Conservation (phyloP, 1,284 basidiomycete species). For the Marasmius tenuissimus region DNA sequence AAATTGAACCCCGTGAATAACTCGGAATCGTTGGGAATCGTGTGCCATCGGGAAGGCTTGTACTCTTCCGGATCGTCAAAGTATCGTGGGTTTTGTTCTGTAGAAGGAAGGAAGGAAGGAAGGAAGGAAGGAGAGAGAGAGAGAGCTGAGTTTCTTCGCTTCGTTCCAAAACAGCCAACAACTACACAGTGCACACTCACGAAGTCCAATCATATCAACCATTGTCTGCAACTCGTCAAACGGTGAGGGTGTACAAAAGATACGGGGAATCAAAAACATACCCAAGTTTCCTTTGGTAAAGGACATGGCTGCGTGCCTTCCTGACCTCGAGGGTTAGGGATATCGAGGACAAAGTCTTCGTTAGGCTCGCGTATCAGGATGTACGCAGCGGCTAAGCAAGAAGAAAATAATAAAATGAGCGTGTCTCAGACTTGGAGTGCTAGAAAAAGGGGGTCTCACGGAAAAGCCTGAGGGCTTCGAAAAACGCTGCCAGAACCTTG, state of each 20-base stretch:
- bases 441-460: conserved; percentile 6
- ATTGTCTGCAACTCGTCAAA: conserved; percentile 3
- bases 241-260: too few relatives aligned
- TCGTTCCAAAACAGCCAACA: neutral
- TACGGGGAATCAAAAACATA: neutral
- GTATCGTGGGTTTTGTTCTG: conserved; percentile 24
- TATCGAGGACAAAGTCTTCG: conserved; percentile 14
- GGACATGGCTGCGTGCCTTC: conserved; percentile 2
- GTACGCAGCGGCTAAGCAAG: conserved; percentile 15
- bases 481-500: conserved; percentile 16
- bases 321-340: conserved; percentile 13
- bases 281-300: conserved; percentile 3
- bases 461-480: conserved; percentile 20
- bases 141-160: neutral
- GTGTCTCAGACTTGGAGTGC: neutral
- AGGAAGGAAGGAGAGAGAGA: neutral
- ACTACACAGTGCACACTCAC: conserved; percentile 12
- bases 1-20: conserved; percentile 13
- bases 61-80: conserved; percentile 28
- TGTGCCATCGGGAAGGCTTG: conserved; percentile 30
- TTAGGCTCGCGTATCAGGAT: conserved; percentile 14
- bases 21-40: conserved; percentile 14
- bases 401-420: neutral
- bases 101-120: neutral
- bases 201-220: conserved; percentile 18